Base-by-base conservation (phyloP, 768 basidiomycete species). In the Serpula lacrymans region DNA sequence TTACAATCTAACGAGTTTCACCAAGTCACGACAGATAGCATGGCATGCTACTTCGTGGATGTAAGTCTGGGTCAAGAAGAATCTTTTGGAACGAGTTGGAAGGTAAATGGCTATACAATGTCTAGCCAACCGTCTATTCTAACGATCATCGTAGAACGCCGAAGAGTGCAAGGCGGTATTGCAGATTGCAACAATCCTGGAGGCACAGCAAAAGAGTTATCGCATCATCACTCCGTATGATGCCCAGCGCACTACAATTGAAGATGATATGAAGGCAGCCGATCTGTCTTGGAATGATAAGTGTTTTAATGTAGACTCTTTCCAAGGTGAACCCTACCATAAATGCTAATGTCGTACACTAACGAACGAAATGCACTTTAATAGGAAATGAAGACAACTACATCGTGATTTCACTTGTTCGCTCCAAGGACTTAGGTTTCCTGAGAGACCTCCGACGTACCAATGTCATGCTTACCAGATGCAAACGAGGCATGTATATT, bases 381-480 rank as follows among this genome's bases (percentile, higher is more conserved):
- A 35, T 47, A 90, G 89, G 88, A 9, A 90, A 91, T 70, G 89
- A 92, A 53, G 84, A 84, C 39, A 80, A 90, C 40, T 77, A 75
- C 22, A 82, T 89, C 33, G 71, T 89, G 43, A 71, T 89, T 34
- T 88, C 87, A 6, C 47, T 85, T 12, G 85, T 86, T 5, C 72
- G 86, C 18, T 72, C 84, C 0, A 62, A 60, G 24, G 71, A 68
- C 3, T 64, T 83, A 34, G 89, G 88, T 4, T 92, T 92, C 48
- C 66, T 92, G 24, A 54, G 60, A 11, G 80, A 80, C 51, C 48
- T 71, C 8, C 72, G 82, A 21, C 72, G 89, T 13, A 82, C 84
- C 39, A 91, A 92, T 80, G 88, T 92, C 43, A 89, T 92, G 87
- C 79, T 91, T 6, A 83, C 80, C 34, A 77, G 89, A 26, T 88